Evolutionary conservation across 2,329 filamentous ascomycete genomes (phyloP).

Genomic region (Aspergillus calidoustus): DNA sequence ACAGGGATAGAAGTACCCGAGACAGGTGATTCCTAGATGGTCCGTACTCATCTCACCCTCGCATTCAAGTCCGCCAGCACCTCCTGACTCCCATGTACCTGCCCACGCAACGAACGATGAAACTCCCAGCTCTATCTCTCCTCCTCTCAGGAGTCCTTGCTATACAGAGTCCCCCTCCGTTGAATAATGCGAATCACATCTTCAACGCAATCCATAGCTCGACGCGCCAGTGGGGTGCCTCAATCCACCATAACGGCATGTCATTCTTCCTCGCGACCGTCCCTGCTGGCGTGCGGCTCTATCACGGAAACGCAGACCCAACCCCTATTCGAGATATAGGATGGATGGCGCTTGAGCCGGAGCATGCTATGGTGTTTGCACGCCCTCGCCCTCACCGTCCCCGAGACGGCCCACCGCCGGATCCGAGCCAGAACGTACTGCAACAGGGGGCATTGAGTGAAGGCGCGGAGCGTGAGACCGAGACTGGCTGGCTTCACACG

Average conservation of each 20-base stretch:
- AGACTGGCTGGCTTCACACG: conserved; percentile 66
- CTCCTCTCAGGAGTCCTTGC: background rate
- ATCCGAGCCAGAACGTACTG: background rate
- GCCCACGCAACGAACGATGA: background rate
- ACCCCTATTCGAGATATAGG: conserved; percentile 60
- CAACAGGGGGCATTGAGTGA: background rate
- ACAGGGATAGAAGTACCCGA: too few species aligned
- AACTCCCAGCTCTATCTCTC: background rate
- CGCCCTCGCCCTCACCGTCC: conserved; percentile 19
- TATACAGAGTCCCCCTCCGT: background rate
- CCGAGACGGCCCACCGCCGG: background rate
- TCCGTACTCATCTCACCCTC: background rate
- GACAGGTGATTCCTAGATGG: background rate
- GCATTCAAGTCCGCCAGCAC: background rate
- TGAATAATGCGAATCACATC: conserved; percentile 63
- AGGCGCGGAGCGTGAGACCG: background rate
- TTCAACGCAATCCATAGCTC: conserved; percentile 76
- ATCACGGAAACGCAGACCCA: conserved; percentile 62
- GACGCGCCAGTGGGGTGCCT: conserved; percentile 75
- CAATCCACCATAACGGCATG: conserved; percentile 76
- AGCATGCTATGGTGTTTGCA: conserved; percentile 72
- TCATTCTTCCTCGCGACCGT: conserved; percentile 70
- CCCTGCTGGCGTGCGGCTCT: conserved; percentile 66
- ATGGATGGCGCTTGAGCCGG: conserved; percentile 78
- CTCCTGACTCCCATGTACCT: background rate